Conservation (phyloP, 225 moss, liverwort and hornwort species). For the Straminergon stramineum region DNA sequence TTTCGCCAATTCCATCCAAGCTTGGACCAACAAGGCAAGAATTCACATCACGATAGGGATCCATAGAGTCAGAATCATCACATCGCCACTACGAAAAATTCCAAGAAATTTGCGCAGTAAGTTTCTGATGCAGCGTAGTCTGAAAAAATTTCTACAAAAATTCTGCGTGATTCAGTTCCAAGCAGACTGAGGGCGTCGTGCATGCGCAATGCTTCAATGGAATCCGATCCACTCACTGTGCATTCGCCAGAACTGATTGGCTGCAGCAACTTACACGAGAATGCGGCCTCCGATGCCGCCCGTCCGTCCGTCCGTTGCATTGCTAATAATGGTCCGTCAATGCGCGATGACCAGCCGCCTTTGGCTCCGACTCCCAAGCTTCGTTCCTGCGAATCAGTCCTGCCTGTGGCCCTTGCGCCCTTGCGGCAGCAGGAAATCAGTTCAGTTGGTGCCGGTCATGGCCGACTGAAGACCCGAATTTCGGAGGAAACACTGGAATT, state of each 20-base stretch:
- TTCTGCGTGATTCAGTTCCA: background rate
- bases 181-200: background rate
- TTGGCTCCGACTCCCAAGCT: background rate
- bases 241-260: background rate
- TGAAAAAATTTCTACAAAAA: background rate
- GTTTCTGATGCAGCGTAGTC: background rate
- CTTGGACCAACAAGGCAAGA: background rate
- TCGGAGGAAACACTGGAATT: background rate
- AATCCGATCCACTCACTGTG: background rate
- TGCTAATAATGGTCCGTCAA: background rate
- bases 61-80: background rate
- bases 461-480: background rate
- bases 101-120: too few species aligned
- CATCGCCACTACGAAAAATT: background rate
- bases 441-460: background rate
- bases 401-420: background rate
- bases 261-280: background rate
- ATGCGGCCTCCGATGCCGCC: background rate
- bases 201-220: background rate
- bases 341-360: background rate
- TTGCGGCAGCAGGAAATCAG: background rate
- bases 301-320: too few species aligned
- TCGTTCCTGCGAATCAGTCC: background rate
- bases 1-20: background rate
- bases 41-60: background rate